phyloP scores from a whole-genome alignment of 371 early-diverging fungal genomes.

The Haplosporangium sp. region DNA sequence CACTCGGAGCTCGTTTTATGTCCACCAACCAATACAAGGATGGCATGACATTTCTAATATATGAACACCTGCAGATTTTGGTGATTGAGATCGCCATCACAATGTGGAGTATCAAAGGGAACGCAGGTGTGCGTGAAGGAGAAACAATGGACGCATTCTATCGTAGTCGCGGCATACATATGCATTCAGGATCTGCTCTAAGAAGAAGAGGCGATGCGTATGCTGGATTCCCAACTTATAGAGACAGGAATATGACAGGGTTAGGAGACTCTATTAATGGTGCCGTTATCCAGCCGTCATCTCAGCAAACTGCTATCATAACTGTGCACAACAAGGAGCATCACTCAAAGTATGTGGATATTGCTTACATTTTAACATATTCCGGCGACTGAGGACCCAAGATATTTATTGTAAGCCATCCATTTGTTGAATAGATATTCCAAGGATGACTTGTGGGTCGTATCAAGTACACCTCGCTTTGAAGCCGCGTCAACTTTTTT shows the following conservation, averaged over 20 bases:
- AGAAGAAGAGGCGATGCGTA: slow-evolving; percentile 40
- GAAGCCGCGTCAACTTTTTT: slow-evolving; percentile 65
- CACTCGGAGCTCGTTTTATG: slow-evolving; percentile 39
- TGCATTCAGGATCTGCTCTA: slow-evolving; percentile 33
- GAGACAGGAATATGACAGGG: slow-evolving; percentile 1
- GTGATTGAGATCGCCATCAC: slow-evolving; percentile 51
- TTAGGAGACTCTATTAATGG: background rate
- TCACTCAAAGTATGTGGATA: slow-evolving; percentile 58
- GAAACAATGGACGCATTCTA: slow-evolving; percentile 26
- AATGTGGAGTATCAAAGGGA: slow-evolving; percentile 33
- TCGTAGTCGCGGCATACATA: slow-evolving; percentile 34
- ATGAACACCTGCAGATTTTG: slow-evolving; percentile 65
- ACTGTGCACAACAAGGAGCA: slow-evolving; percentile 59
- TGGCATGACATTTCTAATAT: slow-evolving; percentile 59
- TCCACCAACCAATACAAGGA: slow-evolving; percentile 60
- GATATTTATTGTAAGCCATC: background rate
- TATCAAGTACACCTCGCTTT: slow-evolving; percentile 61
- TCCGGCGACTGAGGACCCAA: background rate
- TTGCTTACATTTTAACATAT: too few relatives aligned
- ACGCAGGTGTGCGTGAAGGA: slow-evolving; percentile 4
- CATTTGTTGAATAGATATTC: slow-evolving; percentile 18
- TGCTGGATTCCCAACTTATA: slow-evolving; percentile 40
- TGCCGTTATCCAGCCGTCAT: slow-evolving; percentile 2
- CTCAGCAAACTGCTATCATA: slow-evolving; percentile 33
- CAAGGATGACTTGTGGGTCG: slow-evolving; percentile 77